phyloP scores from a whole-genome alignment of 371 early-diverging fungal species.

The Coelomomyces lativittatus region DNA sequence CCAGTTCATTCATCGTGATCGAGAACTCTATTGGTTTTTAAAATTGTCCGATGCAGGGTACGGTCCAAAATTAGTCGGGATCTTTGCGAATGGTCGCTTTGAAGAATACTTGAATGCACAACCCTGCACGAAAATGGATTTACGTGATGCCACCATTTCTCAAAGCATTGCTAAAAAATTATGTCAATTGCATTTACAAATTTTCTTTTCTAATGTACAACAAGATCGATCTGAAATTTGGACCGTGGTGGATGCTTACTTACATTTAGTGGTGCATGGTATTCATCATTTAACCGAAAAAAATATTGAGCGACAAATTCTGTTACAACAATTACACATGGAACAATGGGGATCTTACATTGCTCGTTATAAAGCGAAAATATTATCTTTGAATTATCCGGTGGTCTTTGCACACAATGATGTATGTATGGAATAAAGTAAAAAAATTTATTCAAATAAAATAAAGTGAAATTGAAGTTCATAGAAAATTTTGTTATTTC shows the following conservation, averaged over 20 bases:
- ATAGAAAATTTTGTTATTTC: background rate
- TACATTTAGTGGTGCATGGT: constrained; percentile 15
- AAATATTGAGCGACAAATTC: too few relatives aligned
- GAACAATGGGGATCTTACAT: too few relatives aligned
- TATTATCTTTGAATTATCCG: constrained; percentile 31
- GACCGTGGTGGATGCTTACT: constrained; percentile 50
- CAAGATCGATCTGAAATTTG: constrained; percentile 34
- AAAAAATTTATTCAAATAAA: too few relatives aligned
- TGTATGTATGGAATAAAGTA: too few relatives aligned
- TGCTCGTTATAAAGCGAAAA: too few relatives aligned
- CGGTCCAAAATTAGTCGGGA: constrained; percentile 59
- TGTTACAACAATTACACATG: too few relatives aligned
- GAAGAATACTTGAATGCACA: constrained; percentile 64
- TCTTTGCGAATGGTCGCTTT: constrained; percentile 72
- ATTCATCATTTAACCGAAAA: too few relatives aligned
- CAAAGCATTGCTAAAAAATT: constrained; percentile 55
- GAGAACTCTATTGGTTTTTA: constrained; percentile 58
- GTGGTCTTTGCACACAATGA: constrained; percentile 70
- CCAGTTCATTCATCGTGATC: constrained; percentile 44
- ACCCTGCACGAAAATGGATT: constrained; percentile 48
- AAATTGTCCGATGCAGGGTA: constrained; percentile 49
- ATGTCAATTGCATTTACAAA: constrained; percentile 53
- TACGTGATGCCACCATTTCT: constrained; percentile 43
- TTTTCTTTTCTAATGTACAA: constrained; percentile 4
- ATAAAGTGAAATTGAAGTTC: constrained; percentile 1